Evolutionary conservation across 1,139 yeast species (phyloP).

Genomic region (Candida anutae): DNA sequence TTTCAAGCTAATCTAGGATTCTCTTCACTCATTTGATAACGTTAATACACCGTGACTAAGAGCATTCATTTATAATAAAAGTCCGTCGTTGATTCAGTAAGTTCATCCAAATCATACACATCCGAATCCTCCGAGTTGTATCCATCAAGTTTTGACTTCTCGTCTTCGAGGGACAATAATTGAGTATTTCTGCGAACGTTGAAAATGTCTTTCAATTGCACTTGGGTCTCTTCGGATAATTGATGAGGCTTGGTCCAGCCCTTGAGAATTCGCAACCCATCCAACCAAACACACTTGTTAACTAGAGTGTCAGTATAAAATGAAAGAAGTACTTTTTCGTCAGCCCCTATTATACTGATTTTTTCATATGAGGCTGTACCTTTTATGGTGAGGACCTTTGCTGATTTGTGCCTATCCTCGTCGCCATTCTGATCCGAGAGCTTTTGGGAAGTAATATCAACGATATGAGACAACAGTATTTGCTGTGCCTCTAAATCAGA

Average conservation of each 20-base stretch:
- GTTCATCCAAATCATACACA: conserved; percentile 34
- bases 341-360: conserved; percentile 40
- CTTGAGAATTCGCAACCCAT: conserved; percentile 62
- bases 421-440: conserved; percentile 30
- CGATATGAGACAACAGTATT: conserved; percentile 27
- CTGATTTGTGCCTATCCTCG: conserved; percentile 26
- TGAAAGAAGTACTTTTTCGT: conserved; percentile 34
- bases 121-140: conserved; percentile 33
- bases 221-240: conserved; percentile 51
- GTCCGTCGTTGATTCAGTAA: conserved; percentile 30
- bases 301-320: conserved; percentile 71
- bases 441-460: conserved; percentile 35
- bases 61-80: conserved; percentile 34
- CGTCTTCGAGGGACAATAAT: conserved; percentile 45
- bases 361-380: conserved; percentile 51
- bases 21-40: too few relatives aligned
- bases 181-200: conserved; percentile 62
- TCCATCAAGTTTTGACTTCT: conserved; percentile 13
- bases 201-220: conserved; percentile 49
- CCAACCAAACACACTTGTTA: conserved; percentile 68
- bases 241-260: conserved; percentile 25
- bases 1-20: too few relatives aligned
- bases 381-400: conserved; percentile 41
- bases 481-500: conserved; percentile 40
- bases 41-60: too few relatives aligned